These are phyloP conservation scores for Candida caryicola DNA, from an alignment of 805 yeast species.

Conservation along the genomic window DNA sequence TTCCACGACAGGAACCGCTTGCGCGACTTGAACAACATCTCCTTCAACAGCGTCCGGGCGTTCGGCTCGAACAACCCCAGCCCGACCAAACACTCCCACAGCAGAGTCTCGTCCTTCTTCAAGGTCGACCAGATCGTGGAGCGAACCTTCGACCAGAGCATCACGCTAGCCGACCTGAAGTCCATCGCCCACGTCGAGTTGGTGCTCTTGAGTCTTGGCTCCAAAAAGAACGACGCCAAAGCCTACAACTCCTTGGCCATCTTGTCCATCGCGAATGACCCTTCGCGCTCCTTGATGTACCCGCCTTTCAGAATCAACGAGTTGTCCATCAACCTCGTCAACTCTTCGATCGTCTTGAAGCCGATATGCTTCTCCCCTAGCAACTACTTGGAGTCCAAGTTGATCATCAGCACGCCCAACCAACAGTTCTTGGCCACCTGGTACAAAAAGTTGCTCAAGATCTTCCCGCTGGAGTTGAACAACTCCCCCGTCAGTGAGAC, in stretches of 20 bases:
- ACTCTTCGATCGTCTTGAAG: constrained; percentile 8
- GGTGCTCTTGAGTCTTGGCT: constrained; percentile 32
- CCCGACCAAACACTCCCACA: constrained; percentile 5
- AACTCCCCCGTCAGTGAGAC: constrained; percentile 20
- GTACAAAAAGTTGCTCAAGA: constrained; percentile 28
- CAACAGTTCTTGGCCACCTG: constrained; percentile 23
- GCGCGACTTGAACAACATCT: constrained; percentile 28
- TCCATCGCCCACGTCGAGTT: constrained; percentile 24
- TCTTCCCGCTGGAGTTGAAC: constrained; percentile 33
- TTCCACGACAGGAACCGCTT: constrained; percentile 13
- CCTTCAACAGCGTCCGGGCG: constrained; percentile 33
- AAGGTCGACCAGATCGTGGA: constrained; percentile 34
- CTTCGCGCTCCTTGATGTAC: constrained; percentile 31
- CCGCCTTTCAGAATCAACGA: constrained; percentile 44
- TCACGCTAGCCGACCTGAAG: constrained; percentile 15
- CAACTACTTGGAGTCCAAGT: constrained; percentile 10
- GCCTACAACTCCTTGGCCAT: constrained; percentile 38
- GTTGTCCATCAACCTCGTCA: constrained; percentile 20
- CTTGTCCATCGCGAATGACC: constrained; percentile 16
- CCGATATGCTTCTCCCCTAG: constrained; percentile 18
- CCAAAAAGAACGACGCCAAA: constrained; percentile 8
- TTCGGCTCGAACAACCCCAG: constrained; percentile 16
- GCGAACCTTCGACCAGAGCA: constrained; percentile 24
- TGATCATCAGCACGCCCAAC: constrained; percentile 15
- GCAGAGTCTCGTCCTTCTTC: constrained; percentile 37